Evolutionary conservation across 1,139 yeast genomes (phyloP).

Genomic region (Yamadazyma friedrichii): DNA sequence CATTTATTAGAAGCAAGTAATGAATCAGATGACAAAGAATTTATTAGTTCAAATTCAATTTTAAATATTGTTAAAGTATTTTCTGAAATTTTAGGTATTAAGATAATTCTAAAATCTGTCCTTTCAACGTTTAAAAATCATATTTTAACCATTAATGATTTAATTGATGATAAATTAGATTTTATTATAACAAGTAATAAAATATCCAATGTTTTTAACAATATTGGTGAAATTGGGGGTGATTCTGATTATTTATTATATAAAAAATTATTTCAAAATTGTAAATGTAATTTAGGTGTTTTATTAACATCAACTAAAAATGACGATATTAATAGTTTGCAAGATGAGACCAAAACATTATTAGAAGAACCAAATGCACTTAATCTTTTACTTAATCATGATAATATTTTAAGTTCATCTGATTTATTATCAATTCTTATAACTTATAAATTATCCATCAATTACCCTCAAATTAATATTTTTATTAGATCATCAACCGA

Average conservation of each 20-base stretch:
- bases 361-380: slow-evolving; percentile 12
- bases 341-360: slow-evolving; percentile 9
- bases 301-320: slow-evolving; percentile 18
- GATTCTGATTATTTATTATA: slow-evolving; percentile 22
- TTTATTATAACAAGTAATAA: slow-evolving; percentile 27
- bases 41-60: slow-evolving; percentile 44
- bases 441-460: slow-evolving; percentile 20
- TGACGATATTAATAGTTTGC: slow-evolving; percentile 4
- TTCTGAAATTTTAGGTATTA: slow-evolving; percentile 48
- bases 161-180: slow-evolving; percentile 23
- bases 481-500: slow-evolving; percentile 20
- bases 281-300: slow-evolving; percentile 32
- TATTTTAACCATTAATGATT: slow-evolving; percentile 30
- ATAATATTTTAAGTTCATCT: slow-evolving; percentile 32
- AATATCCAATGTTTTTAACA: slow-evolving; percentile 18
- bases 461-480: slow-evolving; percentile 19
- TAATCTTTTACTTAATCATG: slow-evolving; percentile 29
- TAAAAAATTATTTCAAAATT: slow-evolving; percentile 24
- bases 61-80: slow-evolving; percentile 55
- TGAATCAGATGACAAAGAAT: slow-evolving; percentile 20
- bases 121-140: slow-evolving; percentile 43
- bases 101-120: slow-evolving; percentile 52
- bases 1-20: slow-evolving; percentile 64
- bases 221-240: slow-evolving; percentile 18
- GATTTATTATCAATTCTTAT: slow-evolving; percentile 33